phyloP scores from a whole-genome alignment of 2,329 filamentous ascomycete species.

The Apiospora marii region DNA sequence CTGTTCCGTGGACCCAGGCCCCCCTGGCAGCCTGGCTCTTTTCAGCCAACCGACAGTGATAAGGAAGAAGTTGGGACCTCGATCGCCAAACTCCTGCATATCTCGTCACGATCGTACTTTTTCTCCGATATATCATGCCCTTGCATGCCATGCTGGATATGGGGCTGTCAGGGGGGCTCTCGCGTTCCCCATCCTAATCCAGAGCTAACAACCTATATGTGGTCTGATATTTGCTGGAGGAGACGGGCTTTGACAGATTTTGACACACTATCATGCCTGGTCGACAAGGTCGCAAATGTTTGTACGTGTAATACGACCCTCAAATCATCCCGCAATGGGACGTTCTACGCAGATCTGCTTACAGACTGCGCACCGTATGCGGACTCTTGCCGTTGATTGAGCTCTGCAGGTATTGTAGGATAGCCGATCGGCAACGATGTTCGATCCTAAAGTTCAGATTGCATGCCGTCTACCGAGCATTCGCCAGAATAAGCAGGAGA shows the following conservation, averaged over 20 bases:
- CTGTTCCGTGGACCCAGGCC: background rate
- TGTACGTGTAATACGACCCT: background rate
- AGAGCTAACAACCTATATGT: background rate
- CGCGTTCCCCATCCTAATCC: background rate
- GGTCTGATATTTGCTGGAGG: background rate
- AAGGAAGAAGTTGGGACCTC: background rate
- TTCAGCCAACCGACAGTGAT: too few relatives aligned
- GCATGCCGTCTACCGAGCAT: background rate
- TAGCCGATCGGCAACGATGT: background rate
- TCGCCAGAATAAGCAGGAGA: background rate
- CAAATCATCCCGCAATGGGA: background rate
- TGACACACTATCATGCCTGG: background rate
- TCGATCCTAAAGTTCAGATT: constrained; percentile 14
- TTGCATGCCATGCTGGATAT: background rate
- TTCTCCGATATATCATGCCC: background rate
- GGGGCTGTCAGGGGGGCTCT: background rate
- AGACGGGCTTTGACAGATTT: background rate
- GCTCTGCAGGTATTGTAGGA: background rate
- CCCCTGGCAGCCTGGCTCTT: background rate
- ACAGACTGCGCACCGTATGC: background rate
- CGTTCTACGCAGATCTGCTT: background rate
- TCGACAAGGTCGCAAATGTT: background rate
- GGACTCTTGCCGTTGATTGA: background rate
- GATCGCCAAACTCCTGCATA: constrained; percentile 5
- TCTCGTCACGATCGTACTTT: constrained; percentile 12